Evolutionary conservation across 176 grass and related monocot species (phyloP).

Genomic region (Otatea glauca): DNA sequence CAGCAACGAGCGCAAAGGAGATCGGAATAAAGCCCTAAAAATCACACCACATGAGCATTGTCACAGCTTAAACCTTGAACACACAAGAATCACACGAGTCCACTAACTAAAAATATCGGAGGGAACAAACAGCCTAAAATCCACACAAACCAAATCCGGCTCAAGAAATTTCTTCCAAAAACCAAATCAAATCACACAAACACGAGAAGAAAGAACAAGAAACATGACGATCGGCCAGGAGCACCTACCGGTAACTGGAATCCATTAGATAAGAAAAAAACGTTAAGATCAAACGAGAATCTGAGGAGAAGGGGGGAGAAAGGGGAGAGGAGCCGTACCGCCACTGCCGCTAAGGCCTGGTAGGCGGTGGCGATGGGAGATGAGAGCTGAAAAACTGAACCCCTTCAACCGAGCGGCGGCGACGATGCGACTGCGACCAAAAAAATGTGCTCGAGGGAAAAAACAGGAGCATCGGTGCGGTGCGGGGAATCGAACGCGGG

Average conservation of each 20-base stretch:
- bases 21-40: no score
- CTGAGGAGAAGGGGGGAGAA: no score
- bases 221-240: background rate
- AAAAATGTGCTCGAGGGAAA: no score
- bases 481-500: no score
- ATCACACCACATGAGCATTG: no score
- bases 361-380: conserved; percentile 30
- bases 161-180: background rate
- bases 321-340: conserved; percentile 18
- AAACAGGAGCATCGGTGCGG: no score
- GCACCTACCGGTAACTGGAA: background rate
- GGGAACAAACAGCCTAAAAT: background rate
- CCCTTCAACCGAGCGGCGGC: background rate
- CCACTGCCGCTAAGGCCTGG: background rate
- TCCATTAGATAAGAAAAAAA: background rate
- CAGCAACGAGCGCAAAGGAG: background rate
- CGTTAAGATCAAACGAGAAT: background rate
- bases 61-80: no score
- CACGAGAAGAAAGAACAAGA: background rate
- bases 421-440: no score
- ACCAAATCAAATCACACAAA: background rate
- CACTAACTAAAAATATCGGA: no score
- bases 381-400: conserved; percentile 8
- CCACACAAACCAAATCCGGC: background rate
- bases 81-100: no score